These are phyloP conservation scores for Colletotrichum cordylinicola DNA, from an alignment of 2,329 filamentous ascomycete genomes.

Conservation along the genomic window DNA sequence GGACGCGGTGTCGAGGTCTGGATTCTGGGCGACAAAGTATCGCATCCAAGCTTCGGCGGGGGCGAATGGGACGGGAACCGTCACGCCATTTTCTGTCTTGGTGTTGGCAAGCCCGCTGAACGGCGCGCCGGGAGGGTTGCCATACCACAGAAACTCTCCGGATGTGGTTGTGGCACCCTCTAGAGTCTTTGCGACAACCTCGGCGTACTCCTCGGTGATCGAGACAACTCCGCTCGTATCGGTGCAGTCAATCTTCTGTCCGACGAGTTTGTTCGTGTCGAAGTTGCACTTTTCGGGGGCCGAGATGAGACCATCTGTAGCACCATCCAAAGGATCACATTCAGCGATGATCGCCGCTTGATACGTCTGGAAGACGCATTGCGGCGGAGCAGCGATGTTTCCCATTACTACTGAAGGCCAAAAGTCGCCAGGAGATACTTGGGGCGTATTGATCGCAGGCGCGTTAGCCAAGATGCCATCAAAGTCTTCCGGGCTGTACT, in stretches of 20 bases:
- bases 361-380: background rate
- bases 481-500: constrained; percentile 60
- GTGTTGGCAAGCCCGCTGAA: constrained; percentile 1
- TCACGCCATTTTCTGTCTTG: background rate
- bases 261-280: background rate
- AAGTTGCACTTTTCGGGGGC: background rate
- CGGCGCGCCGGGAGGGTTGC: background rate
- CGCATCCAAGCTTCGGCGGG: background rate
- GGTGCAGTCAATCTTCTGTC: background rate
- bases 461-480: constrained; percentile 60
- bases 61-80: background rate
- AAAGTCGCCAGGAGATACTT: background rate
- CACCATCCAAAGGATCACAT: background rate
- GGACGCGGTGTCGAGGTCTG: background rate
- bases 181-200: background rate
- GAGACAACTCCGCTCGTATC: background rate
- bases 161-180: background rate
- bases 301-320: constrained; percentile 1
- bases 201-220: background rate
- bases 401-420: constrained; percentile 13
- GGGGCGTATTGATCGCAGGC: constrained; percentile 38
- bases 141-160: background rate
- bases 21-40: constrained; percentile 2
- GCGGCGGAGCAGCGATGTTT: background rate
- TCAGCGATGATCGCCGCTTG: background rate